phyloP scores from a whole-genome alignment of 2,329 filamentous ascomycete species.

The Tolypocladium ovalisporum region DNA sequence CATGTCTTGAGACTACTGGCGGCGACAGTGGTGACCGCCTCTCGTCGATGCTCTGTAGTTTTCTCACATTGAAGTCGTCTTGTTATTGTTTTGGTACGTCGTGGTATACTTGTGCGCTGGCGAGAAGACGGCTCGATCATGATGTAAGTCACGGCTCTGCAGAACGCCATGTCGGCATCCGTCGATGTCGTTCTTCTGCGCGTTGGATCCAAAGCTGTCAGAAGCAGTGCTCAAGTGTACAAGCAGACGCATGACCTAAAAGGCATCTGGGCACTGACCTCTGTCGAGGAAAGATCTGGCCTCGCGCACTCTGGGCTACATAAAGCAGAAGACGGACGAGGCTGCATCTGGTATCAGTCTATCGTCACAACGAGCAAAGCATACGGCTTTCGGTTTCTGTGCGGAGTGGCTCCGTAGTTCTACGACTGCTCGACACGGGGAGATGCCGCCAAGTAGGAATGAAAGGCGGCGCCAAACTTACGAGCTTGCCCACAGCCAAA shows the following conservation, averaged over 20 bases:
- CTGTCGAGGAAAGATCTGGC: background rate
- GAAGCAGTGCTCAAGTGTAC: background rate
- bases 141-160: background rate
- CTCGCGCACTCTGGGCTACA: background rate
- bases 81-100: too few relatives aligned
- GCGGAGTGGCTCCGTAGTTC: too few relatives aligned
- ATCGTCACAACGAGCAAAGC: background rate
- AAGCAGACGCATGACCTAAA: too few relatives aligned
- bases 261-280: background rate
- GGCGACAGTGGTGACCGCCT: too few relatives aligned
- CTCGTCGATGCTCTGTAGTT: too few relatives aligned
- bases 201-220: background rate
- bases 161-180: background rate
- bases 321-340: background rate
- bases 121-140: background rate
- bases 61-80: too few relatives aligned
- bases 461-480: background rate
- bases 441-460: background rate
- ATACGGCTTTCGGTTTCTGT: background rate
- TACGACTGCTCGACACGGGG: background rate
- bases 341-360: background rate
- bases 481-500: background rate
- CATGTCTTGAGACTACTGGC: too few relatives aligned
- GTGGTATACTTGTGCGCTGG: background rate
- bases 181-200: background rate